Evolutionary conservation across 2,329 filamentous ascomycete species (phyloP).

Genomic region (Xylaria sp.): DNA sequence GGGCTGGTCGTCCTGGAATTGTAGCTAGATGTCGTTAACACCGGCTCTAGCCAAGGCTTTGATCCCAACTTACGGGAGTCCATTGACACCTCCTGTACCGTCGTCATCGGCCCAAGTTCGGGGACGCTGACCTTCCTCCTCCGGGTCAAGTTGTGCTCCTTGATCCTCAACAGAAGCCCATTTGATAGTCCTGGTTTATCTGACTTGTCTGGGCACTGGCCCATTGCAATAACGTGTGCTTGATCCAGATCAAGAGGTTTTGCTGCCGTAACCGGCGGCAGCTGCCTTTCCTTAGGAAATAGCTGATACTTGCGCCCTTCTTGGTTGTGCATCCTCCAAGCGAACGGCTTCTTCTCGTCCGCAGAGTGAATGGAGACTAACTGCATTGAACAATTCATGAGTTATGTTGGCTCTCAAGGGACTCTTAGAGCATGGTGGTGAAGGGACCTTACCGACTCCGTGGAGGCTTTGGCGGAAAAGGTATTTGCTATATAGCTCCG

Average conservation of each 20-base stretch:
- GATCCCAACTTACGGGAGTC: slow-evolving; percentile 70
- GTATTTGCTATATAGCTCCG: slow-evolving; percentile 63
- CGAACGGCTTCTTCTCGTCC: slow-evolving; percentile 60
- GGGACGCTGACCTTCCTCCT: slow-evolving; percentile 72
- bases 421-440: slow-evolving; percentile 15
- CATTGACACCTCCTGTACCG: slow-evolving; percentile 73
- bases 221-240: slow-evolving; percentile 56
- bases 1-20: slow-evolving; percentile 71
- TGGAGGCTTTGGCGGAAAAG: slow-evolving; percentile 57
- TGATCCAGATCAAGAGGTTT: slow-evolving; percentile 64
- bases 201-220: slow-evolving; percentile 53
- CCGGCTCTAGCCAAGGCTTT: background rate
- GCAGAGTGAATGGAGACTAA: slow-evolving; percentile 46
- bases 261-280: slow-evolving; percentile 52
- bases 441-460: slow-evolving; percentile 56
- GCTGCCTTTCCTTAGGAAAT: slow-evolving; percentile 65
- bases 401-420: slow-evolving; percentile 41
- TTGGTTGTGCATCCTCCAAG: slow-evolving; percentile 69
- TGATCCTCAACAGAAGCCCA: slow-evolving; percentile 63
- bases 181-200: slow-evolving; percentile 54
- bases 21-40: slow-evolving; percentile 61
- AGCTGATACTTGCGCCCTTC: slow-evolving; percentile 69
- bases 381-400: slow-evolving; percentile 44
- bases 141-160: slow-evolving; percentile 66
- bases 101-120: slow-evolving; percentile 74